These are phyloP conservation scores for Aegilops bicornis DNA, from an alignment of 176 grass and related monocot genomes.

Conservation along the genomic window DNA sequence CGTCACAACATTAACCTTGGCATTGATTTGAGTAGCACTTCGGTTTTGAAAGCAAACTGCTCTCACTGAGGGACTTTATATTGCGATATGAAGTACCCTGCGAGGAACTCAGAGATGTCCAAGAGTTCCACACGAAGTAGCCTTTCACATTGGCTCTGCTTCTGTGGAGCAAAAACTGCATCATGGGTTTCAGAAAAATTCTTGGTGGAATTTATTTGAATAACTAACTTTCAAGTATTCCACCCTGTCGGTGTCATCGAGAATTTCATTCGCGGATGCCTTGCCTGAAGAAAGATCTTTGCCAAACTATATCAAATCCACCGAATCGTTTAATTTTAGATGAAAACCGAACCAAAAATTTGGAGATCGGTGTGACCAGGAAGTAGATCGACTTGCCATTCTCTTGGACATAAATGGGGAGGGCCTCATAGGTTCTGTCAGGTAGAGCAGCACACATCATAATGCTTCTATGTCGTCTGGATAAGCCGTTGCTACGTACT, in stretches of 20 bases:
- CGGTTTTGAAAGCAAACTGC: no score
- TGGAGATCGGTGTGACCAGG: neutral
- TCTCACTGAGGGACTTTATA: no score
- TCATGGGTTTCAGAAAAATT: neutral
- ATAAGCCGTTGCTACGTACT: no score
- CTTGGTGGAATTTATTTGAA: neutral
- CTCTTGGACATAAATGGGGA: constrained; percentile 70
- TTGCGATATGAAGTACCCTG: neutral
- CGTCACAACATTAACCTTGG: no score
- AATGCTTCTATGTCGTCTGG: no score
- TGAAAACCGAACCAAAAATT: neutral
- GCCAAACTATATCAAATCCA: neutral
- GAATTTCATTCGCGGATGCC: constrained; percentile 24
- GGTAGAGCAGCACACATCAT: constrained; percentile 30
- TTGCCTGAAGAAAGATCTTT: neutral
- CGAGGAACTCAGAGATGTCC: constrained; percentile 55
- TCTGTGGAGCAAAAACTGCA: constrained; percentile 22
- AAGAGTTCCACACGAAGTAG: constrained; percentile 62
- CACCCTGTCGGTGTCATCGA: constrained; percentile 49
- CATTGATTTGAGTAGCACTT: no score
- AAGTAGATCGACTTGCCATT: constrained; percentile 55
- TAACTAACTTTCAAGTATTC: constrained; percentile 52
- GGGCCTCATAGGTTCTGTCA: constrained; percentile 51
- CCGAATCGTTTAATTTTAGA: no score
- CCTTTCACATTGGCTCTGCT: constrained; percentile 63